Base-by-base conservation (phyloP, 768 basidiomycete species). In the Boletus edulis region DNA sequence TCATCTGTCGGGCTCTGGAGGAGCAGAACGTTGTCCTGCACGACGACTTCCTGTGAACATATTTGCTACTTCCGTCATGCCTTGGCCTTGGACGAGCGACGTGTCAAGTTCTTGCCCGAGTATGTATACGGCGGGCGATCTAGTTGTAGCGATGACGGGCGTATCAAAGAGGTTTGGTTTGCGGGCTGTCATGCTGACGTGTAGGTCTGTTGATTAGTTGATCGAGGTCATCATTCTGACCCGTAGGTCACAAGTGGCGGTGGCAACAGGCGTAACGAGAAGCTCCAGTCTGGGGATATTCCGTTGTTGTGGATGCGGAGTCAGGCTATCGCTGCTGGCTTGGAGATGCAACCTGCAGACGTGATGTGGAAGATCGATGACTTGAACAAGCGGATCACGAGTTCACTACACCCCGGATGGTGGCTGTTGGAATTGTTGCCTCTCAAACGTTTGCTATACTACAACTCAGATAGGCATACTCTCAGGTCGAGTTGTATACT, bases 31-130 rank as follows among this genome's bases (percentile, higher is more conserved):
- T 52, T 76, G 8, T 75, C 78, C 7, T 57, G 54, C 20, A 74
- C 74, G 8, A 66, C 64, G 17, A 55, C 54, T 9, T 62, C 63
- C 2, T 64, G 59, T 48, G 59, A 71, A 34, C 71, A 76, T 47
- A 65, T 78, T 10, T 76, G 74, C 40, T 70, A 67, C 43, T 79
- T 80, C 52, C 72, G 78, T 8, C 78, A 80, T 60, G 78, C 76
- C 1, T 64, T 80, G 5, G 78, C 79, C 1, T 63, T 80, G 27
- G 78, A 80, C 52, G 79, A 80, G 44, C 65, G 72, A 24, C 72
- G 79, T 7, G 77, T 79, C 40, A 80, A 78, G 47, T 80, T 78
- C 55, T 54, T 76, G 3, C 79, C 79, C 0, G 77, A 79, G 52
- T 77, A 75, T 43, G 74, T 62, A 0, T 62, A 73, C 29, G 72